A percentile compares a stretch with the other conserved stretches of the same genome.
phyloP scores from a whole-genome alignment of 192 early-diverging fungal species.

The Podila clonocystis region DNA sequence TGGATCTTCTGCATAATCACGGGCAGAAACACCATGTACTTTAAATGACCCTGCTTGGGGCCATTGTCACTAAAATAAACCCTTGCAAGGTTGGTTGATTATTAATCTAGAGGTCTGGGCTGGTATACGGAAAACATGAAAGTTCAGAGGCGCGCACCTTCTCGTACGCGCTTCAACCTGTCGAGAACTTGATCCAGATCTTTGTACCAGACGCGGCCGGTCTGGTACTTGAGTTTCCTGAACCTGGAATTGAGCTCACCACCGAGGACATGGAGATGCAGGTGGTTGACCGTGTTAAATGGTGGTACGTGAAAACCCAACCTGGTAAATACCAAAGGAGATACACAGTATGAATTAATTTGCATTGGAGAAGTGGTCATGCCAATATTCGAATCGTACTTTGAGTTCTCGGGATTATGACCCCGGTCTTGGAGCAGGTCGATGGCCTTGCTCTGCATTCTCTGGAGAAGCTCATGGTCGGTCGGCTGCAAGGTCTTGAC shows the following conservation, averaged over 20 bases:
- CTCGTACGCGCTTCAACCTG: slow-evolving; percentile 14
- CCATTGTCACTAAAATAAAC: no score
- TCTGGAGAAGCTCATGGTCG: slow-evolving; percentile 23
- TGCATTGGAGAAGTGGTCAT: neutral
- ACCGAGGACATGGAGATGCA: slow-evolving; percentile 78
- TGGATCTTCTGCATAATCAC: no score
- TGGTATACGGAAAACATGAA: neutral
- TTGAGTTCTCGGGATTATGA: slow-evolving; percentile 26
- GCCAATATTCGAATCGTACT: slow-evolving; percentile 5
- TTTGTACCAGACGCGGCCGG: slow-evolving; percentile 42
- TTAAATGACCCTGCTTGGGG: neutral
- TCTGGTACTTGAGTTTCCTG: slow-evolving; percentile 43
- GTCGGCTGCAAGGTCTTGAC: slow-evolving; percentile 31
- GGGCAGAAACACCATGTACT: no score
- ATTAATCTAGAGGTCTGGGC: no score
- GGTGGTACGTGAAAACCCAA: slow-evolving; percentile 82
- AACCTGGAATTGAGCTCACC: slow-evolving; percentile 59
- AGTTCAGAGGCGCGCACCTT: slow-evolving; percentile 33
- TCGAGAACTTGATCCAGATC: slow-evolving; percentile 30
- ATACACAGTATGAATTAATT: neutral
- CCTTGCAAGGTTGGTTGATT: no score
- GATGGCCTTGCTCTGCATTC: slow-evolving; percentile 23
- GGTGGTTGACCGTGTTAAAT: slow-evolving; percentile 74
- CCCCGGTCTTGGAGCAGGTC: slow-evolving; percentile 27
- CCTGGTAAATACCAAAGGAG: slow-evolving; percentile 13